Evolutionary conservation across 78 protist species (phyloP), one percentile per base, ranked within the genome.

Genomic region (Acrasis kona): DNA sequence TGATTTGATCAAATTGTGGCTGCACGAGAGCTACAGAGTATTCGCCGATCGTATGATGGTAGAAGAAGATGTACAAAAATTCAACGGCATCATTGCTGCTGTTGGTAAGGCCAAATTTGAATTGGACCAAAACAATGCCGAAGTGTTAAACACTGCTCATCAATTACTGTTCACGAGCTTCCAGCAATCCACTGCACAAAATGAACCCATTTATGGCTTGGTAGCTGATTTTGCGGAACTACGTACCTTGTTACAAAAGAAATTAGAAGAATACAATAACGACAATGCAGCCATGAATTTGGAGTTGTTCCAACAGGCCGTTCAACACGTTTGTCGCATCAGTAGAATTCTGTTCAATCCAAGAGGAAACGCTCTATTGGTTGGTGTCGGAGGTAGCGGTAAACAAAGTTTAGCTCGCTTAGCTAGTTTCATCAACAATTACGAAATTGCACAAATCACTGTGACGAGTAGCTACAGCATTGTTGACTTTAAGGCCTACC

Each of bases 281-380:
- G 10, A 27, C 5, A 38, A 74, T 28, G 76, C 90, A 10, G 30
- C 32, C 10, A 91, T 91, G 91, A 68, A 81, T 42, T 79, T 91
- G 12, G 91, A 84, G 50, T 76, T 91, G 64, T 87, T 87, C 74
- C 73, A 78, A 27, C 66, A 72, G 35, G 95, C 95, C 70, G 83
- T 91, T 78, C 65, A 74, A 40, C 95, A 91, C 79, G 41, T 89
- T 8, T 70, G 81, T n/a, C 82, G 89, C 31, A 84, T 88, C 76
- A 10, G 75, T 2, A 78, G 95, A 1, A 71, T 87, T 30, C 29
- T 87, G 40, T 12, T 36, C 28, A 29, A 69, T 27, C 87, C 88
- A 8, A 58, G 79, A 28, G 96, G 95, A 7, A 75, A 91, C 42
- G 79, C 88, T n/a, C 41, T 91, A 65, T 86, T 91, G 7, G 85